These are phyloP conservation scores for Colletotrichum incanum DNA, from an alignment of 2,329 filamentous ascomycete species.

Conservation along the genomic window DNA sequence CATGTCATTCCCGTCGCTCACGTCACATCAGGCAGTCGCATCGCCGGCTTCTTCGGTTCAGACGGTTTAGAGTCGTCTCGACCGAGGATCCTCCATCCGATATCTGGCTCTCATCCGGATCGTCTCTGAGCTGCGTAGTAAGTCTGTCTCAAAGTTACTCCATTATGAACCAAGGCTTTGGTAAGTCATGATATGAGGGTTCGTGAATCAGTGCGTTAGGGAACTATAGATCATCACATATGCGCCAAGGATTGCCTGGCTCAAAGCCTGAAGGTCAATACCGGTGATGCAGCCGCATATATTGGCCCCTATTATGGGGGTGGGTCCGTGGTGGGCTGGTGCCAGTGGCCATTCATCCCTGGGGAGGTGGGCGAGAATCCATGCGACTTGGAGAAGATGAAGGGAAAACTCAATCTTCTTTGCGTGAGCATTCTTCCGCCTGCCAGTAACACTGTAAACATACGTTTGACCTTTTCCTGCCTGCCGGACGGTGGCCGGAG, in stretches of 20 bases:
- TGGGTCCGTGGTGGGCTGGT: neutral
- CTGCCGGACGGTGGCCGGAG: conserved; percentile 4
- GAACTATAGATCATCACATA: conserved; percentile 32
- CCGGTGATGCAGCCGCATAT: conserved; percentile 28
- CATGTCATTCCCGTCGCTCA: neutral
- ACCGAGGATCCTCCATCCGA: conserved; percentile 3
- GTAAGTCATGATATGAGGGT: conserved; percentile 14
- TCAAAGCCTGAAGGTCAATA: conserved; percentile 9
- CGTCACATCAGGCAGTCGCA: conserved; percentile 6
- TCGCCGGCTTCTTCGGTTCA: conserved; percentile 10
- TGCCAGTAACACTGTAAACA: neutral
- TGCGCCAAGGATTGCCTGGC: conserved; percentile 18
- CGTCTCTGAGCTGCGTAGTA: neutral
- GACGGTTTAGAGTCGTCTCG: neutral
- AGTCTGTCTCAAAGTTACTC: neutral
- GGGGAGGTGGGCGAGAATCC: neutral
- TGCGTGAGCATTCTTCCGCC: neutral
- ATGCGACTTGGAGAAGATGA: neutral
- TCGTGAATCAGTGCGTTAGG: conserved; percentile 30
- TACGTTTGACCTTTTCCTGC: neutral
- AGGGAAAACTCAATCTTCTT: neutral
- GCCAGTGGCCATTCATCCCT: neutral
- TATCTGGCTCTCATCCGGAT: conserved; percentile 15
- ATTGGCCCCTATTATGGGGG: conserved; percentile 35
- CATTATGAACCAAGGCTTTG: conserved; percentile 12